Evolutionary conservation across 2,329 filamentous ascomycete species (phyloP).

Genomic region (Thermothelomyces thermophilus): DNA sequence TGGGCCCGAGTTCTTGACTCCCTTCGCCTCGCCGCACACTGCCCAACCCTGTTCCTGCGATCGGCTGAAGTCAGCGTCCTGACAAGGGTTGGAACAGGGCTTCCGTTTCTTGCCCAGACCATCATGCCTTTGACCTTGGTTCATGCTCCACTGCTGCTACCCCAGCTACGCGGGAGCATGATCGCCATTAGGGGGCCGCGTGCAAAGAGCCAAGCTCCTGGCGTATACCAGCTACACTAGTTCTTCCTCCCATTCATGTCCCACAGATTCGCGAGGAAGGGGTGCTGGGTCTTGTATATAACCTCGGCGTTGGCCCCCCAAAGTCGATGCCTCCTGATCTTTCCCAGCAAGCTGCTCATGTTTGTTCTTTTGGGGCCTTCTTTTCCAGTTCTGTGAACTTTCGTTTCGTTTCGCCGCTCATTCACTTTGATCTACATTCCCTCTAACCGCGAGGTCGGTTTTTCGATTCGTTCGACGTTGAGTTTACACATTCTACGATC

Average conservation of each 20-base stretch:
- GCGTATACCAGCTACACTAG: constrained; percentile 15
- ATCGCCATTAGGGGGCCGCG: constrained; percentile 24
- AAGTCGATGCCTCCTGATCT: constrained; percentile 3
- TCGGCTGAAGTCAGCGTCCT: constrained; percentile 21
- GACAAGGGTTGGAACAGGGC: constrained; percentile 2
- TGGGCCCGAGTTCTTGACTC: constrained; percentile 6
- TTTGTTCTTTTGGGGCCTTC: constrained; percentile 18
- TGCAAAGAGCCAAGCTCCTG: constrained; percentile 16
- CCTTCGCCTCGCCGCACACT: constrained; percentile 1
- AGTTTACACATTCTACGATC: neutral
- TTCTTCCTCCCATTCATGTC: constrained; percentile 13
- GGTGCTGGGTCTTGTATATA: constrained; percentile 23
- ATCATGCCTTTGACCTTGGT: constrained; percentile 6
- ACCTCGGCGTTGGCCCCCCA: constrained; percentile 9
- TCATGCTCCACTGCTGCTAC: constrained; percentile 15
- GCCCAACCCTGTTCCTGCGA: constrained; percentile 15
- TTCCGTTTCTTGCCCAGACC: constrained; percentile 10
- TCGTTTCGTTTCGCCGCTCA: constrained; percentile 24
- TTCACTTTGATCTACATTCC: constrained; percentile 13
- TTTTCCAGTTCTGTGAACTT: constrained; percentile 28
- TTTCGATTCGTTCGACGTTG: constrained; percentile 16
- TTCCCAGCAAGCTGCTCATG: constrained; percentile 19
- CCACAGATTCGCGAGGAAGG: neutral
- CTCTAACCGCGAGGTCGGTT: constrained; percentile 12
- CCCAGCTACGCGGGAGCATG: constrained; percentile 21